These are phyloP conservation scores for Septoria linicola DNA, from an alignment of 2,329 filamentous ascomycete species.

Conservation along the genomic window DNA sequence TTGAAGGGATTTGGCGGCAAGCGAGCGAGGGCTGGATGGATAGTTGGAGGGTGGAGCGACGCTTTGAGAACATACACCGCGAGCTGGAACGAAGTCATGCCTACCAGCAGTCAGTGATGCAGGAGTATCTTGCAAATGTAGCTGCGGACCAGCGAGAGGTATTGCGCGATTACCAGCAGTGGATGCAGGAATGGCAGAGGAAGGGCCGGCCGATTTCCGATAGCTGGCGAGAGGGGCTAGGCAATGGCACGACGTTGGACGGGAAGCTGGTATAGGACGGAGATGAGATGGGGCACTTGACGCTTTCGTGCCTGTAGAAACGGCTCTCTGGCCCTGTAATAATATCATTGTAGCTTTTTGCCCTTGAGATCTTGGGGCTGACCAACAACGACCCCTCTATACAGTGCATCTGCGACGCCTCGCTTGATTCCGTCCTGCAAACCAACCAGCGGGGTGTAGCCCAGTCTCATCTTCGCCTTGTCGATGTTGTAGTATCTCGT, in stretches of 20 bases:
- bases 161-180: not conserved
- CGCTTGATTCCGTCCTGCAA: constrained; percentile 62
- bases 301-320: too few species aligned
- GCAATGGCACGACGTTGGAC: too few species aligned
- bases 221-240: not conserved
- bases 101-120: not conserved
- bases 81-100: not conserved
- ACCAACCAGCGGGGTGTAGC: constrained; percentile 66
- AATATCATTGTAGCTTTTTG: constrained; percentile 28
- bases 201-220: not conserved
- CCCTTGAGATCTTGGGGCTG: constrained; percentile 38
- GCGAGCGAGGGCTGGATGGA: not conserved
- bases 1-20: not conserved
- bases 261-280: not conserved
- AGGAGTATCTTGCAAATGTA: not conserved
- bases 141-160: not conserved
- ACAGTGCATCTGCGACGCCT: constrained; percentile 45
- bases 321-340: too few species aligned
- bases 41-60: not conserved
- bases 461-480: constrained; percentile 70
- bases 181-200: constrained; percentile 1
- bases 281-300: too few species aligned
- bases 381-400: constrained; percentile 37
- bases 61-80: not conserved
- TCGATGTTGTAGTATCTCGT: constrained; percentile 74